These are phyloP conservation scores for Mycena kentingensis DNA, from an alignment of 768 basidiomycete species.

Conservation along the genomic window DNA sequence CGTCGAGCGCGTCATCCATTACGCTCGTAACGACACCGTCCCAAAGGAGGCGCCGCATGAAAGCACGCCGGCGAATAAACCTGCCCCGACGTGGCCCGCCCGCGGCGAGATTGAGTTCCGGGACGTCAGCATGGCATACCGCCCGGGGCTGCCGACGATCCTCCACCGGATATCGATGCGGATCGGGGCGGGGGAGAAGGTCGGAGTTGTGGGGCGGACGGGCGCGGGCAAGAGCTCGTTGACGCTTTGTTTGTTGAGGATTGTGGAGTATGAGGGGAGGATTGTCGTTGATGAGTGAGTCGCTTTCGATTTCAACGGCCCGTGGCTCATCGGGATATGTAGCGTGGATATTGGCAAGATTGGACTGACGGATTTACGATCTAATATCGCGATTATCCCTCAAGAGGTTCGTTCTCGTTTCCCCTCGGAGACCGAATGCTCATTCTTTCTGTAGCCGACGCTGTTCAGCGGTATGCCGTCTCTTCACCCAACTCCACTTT, in stretches of 20 bases:
- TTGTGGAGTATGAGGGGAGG: conserved; percentile 65
- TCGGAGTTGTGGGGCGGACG: conserved; percentile 71
- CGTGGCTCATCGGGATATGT: not conserved
- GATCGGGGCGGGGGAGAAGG: conserved; percentile 68
- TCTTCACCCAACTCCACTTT: no score
- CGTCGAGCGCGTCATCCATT: conserved; percentile 64
- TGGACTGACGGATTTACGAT: conserved; percentile 56
- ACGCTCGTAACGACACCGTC: conserved; percentile 49
- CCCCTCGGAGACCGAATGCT: not conserved
- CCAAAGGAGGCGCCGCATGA: conserved; percentile 67
- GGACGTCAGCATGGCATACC: conserved; percentile 60
- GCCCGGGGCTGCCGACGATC: conserved; percentile 69
- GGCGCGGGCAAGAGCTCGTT: conserved; percentile 67
- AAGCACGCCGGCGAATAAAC: conserved; percentile 50
- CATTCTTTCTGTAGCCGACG: conserved; percentile 48
- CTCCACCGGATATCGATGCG: conserved; percentile 61
- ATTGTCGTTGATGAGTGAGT: conserved; percentile 44
- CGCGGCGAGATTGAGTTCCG: conserved; percentile 63
- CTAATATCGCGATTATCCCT: conserved; percentile 64
- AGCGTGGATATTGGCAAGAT: conserved; percentile 57
- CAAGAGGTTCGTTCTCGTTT: conserved; percentile 53
- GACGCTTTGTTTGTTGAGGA: conserved; percentile 63
- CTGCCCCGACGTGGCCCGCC: conserved; percentile 62
- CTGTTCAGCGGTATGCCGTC: conserved; percentile 64
- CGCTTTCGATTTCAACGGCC: not conserved